Evolutionary conservation across 352 stramenopile species (phyloP).

Genomic region (Pythium folliculosum): DNA sequence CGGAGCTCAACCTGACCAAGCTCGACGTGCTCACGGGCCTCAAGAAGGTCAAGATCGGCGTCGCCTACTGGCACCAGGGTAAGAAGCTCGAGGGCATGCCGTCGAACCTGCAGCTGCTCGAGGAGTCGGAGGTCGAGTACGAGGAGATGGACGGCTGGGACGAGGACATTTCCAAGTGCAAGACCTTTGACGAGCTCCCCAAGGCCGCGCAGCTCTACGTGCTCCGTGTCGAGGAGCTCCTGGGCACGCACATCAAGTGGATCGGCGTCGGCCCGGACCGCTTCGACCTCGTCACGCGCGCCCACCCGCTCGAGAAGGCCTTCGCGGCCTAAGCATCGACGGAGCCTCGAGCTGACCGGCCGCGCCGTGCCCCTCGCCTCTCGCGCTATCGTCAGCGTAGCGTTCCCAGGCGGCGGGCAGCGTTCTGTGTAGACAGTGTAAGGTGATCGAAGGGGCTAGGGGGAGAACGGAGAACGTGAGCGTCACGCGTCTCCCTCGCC

Average conservation of each 20-base stretch:
- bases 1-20: slow-evolving; percentile 98
- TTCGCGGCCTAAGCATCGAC: slow-evolving; percentile 35
- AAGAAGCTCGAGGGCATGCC: slow-evolving; percentile 95
- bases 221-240: slow-evolving; percentile 95
- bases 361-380: no score
- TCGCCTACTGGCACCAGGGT: slow-evolving; percentile 95
- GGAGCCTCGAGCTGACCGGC: no score
- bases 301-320: slow-evolving; percentile 77
- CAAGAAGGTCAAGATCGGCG: slow-evolving; percentile 94
- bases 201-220: slow-evolving; percentile 96
- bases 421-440: no score
- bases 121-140: slow-evolving; percentile 95
- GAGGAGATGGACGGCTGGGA: slow-evolving; percentile 94
- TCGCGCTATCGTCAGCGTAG: no score
- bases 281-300: slow-evolving; percentile 92
- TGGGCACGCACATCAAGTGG: slow-evolving; percentile 97
- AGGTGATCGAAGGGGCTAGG: no score
- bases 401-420: no score
- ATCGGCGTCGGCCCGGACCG: slow-evolving; percentile 97
- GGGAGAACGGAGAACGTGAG: no score
- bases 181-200: slow-evolving; percentile 96
- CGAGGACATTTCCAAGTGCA: slow-evolving; percentile 96
- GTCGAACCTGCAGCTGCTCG: slow-evolving; percentile 91
- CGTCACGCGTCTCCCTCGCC: no score
- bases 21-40: slow-evolving; percentile 99